phyloP scores from a whole-genome alignment of 2,329 filamentous ascomycete genomes.

The Neoarthrinium moseri region DNA sequence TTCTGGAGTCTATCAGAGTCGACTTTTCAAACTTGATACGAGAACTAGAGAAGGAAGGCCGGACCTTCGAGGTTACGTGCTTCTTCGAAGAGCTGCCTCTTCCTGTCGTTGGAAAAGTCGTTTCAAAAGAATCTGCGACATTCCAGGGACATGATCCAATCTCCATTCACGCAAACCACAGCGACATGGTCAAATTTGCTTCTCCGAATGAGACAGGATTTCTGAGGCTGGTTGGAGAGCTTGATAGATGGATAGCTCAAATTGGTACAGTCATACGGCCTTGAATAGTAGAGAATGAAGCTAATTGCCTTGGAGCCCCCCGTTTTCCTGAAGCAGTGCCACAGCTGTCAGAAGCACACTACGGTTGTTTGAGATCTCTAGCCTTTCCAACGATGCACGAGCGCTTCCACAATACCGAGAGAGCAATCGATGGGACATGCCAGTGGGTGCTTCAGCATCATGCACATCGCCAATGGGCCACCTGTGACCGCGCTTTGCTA shows the following conservation, averaged over 20 bases:
- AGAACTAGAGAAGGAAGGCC: constrained; percentile 12
- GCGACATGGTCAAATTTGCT: constrained; percentile 30
- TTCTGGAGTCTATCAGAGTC: neutral
- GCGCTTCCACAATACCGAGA: neutral
- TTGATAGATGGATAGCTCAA: constrained; percentile 12
- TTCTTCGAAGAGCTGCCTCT: constrained; percentile 35
- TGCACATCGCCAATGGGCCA: neutral
- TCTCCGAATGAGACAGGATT: constrained; percentile 27
- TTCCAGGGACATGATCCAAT: constrained; percentile 25
- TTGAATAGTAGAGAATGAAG: neutral
- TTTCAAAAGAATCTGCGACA: constrained; percentile 28
- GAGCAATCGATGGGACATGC: neutral
- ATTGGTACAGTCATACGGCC: neutral
- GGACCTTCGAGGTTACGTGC: constrained; percentile 25
- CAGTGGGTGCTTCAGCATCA: neutral
- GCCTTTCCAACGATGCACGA: neutral
- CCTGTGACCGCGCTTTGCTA: neutral
- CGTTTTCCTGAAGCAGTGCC: neutral
- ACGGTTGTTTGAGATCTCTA: neutral
- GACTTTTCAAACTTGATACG: constrained; percentile 23
- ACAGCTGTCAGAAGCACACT: neutral
- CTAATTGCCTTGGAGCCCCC: neutral
- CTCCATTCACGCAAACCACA: constrained; percentile 30
- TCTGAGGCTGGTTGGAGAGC: constrained; percentile 21
- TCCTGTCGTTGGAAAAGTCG: constrained; percentile 18